A percentile compares a stretch with the other conserved stretches of the same genome.
Evolutionary conservation across 305 asterid genomes (phyloP).

Genomic region (Solanum aculeatissimum): DNA sequence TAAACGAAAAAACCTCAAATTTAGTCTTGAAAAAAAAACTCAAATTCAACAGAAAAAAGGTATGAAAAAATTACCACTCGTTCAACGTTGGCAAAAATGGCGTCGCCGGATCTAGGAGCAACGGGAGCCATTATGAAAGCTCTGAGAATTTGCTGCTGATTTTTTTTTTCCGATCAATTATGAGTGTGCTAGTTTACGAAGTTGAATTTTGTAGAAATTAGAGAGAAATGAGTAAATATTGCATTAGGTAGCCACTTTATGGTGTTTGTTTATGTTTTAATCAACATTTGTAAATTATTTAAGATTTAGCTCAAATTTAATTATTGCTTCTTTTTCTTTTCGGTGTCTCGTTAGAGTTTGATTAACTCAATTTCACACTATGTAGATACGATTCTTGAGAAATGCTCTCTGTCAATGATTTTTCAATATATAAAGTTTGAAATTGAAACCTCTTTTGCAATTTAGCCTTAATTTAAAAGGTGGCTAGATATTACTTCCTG

Average conservation of each 20-base stretch:
- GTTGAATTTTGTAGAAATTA: background rate
- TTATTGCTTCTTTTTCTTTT: no score
- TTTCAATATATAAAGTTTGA: no score
- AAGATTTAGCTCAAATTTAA: background rate
- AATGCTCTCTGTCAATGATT: no score
- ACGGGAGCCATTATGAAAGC: slow-evolving; percentile 50
- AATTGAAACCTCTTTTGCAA: no score
- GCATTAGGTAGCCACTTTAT: background rate
- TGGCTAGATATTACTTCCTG: no score
- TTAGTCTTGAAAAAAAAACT: background rate
- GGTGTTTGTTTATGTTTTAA: background rate
- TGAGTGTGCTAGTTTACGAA: background rate
- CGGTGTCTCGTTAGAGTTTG: no score
- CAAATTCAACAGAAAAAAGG: background rate
- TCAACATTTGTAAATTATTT: background rate
- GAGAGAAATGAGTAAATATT: background rate
- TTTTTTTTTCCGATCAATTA: background rate
- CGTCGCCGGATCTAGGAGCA: slow-evolving; percentile 85
- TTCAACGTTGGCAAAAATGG: slow-evolving; percentile 86
- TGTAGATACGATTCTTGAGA: no score
- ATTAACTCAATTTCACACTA: no score
- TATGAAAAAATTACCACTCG: slow-evolving; percentile 41
- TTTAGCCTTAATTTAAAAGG: no score
- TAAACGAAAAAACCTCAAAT: background rate
- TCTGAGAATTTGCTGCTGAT: background rate